phyloP scores from a whole-genome alignment of 140 eudicot genomes.

The Oenanthe javanica region DNA sequence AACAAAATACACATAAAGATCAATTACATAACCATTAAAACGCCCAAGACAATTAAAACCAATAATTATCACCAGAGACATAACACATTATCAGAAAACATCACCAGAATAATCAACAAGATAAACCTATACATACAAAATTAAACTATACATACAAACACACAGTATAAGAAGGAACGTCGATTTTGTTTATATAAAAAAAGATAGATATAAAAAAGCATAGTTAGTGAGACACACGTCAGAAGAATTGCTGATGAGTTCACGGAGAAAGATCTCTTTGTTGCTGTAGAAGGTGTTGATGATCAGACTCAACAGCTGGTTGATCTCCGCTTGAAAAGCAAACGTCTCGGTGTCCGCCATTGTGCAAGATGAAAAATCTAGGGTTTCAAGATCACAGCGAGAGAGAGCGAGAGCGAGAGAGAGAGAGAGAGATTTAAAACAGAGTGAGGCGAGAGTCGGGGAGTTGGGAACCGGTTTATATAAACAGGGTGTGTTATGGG shows the following conservation, averaged over 20 bases:
- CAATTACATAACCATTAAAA: not conserved
- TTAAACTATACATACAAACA: too few relatives aligned
- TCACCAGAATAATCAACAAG: too few relatives aligned
- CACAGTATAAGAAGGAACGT: too few relatives aligned
- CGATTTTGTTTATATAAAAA: too few relatives aligned
- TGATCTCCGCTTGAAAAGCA: slow-evolving; percentile 55
- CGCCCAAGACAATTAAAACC: not conserved
- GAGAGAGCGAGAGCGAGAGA: not conserved
- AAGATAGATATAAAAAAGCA: too few relatives aligned
- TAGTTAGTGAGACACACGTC: slow-evolving; percentile 20
- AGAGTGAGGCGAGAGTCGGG: not conserved
- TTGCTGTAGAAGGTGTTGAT: slow-evolving; percentile 53
- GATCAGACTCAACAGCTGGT: slow-evolving; percentile 47
- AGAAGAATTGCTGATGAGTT: slow-evolving; percentile 43
- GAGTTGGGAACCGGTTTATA: not conserved
- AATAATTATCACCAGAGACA: not conserved
- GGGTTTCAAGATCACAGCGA: slow-evolving; percentile 2
- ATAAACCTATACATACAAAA: not conserved
- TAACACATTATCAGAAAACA: too few relatives aligned
- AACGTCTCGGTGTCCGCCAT: slow-evolving; percentile 49
- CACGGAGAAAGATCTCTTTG: slow-evolving; percentile 54
- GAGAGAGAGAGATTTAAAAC: not conserved
- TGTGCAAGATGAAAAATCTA: not conserved
- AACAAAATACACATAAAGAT: not conserved
- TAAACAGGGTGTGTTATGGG: too few relatives aligned